Conservation (phyloP, 768 basidiomycete species). For the Inosperma sp. region DNA sequence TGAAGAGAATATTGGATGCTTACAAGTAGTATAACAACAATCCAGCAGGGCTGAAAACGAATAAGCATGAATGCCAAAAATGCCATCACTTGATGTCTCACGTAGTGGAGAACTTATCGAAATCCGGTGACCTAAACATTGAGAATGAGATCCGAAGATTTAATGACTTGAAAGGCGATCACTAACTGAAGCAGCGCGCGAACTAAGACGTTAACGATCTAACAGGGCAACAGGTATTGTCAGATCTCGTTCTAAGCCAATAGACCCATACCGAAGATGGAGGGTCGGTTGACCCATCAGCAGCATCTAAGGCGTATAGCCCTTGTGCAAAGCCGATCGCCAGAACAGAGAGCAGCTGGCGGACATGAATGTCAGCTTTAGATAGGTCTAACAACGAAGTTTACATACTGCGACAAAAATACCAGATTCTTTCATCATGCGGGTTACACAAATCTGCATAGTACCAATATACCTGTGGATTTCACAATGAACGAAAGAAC, state of each 20-base stretch:
- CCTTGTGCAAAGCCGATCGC: constrained; percentile 83
- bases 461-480: constrained; percentile 72
- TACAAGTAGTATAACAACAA: constrained; percentile 78
- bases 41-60: constrained; percentile 43
- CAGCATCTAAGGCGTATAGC: constrained; percentile 85
- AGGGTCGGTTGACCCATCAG: constrained; percentile 70
- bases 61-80: constrained; percentile 1
- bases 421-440: constrained; percentile 91
- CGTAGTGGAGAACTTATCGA: constrained; percentile 51
- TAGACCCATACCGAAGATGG: constrained; percentile 36
- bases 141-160: neutral
- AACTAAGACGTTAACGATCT: constrained; percentile 69
- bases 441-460: constrained; percentile 88
- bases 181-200: constrained; percentile 79
- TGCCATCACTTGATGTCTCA: constrained; percentile 18
- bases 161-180: neutral
- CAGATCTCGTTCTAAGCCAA: constrained; percentile 10
- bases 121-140: constrained; percentile 55
- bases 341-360: constrained; percentile 73
- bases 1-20: constrained; percentile 21
- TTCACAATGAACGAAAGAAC: neutral
- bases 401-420: constrained; percentile 79
- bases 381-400: constrained; percentile 19
- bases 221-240: constrained; percentile 2
- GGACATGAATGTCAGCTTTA: constrained; percentile 5